Evolutionary conservation across 352 stramenopile species (phyloP).

Genomic region (Phytophthora sansomeana): DNA sequence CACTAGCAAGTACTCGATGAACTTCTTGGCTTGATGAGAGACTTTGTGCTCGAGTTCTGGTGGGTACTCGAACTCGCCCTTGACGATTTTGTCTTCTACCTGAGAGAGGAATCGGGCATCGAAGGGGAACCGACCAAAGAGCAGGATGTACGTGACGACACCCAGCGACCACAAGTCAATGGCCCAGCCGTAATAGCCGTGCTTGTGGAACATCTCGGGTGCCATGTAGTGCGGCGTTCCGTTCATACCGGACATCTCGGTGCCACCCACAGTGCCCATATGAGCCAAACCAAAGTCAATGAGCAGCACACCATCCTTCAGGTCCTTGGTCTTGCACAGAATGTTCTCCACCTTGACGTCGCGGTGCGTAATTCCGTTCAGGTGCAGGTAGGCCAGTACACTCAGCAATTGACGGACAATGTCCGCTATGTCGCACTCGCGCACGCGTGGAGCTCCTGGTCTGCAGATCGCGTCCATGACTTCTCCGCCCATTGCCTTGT

Average conservation of each 20-base stretch:
- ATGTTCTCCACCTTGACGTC: constrained; percentile 90
- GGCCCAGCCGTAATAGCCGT: constrained; percentile 60
- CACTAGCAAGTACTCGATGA: constrained; percentile 81
- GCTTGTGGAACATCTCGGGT: constrained; percentile 80
- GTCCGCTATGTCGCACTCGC: constrained; percentile 69
- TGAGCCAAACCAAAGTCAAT: constrained; percentile 88
- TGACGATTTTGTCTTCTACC: constrained; percentile 85
- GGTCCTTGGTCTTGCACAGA: constrained; percentile 58
- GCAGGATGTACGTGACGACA: constrained; percentile 75
- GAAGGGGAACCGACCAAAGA: constrained; percentile 81
- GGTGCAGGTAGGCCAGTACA: constrained; percentile 77
- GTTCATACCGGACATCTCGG: constrained; percentile 80
- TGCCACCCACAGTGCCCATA: constrained; percentile 43
- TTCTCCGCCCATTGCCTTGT: constrained; percentile 68
- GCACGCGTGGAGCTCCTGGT: constrained; percentile 29
- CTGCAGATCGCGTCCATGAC: constrained; percentile 63
- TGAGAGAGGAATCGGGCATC: constrained; percentile 84
- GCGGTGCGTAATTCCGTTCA: constrained; percentile 78
- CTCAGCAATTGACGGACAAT: constrained; percentile 74
- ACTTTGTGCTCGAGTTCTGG: constrained; percentile 57
- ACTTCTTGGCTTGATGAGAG: constrained; percentile 74
- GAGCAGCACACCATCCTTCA: constrained; percentile 64
- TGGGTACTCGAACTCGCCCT: constrained; percentile 67
- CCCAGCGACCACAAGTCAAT: constrained; percentile 86
- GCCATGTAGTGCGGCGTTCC: constrained; percentile 89